These are phyloP conservation scores for Endothia cerciana DNA, from an alignment of 2,329 filamentous ascomycete genomes.

Conservation along the genomic window DNA sequence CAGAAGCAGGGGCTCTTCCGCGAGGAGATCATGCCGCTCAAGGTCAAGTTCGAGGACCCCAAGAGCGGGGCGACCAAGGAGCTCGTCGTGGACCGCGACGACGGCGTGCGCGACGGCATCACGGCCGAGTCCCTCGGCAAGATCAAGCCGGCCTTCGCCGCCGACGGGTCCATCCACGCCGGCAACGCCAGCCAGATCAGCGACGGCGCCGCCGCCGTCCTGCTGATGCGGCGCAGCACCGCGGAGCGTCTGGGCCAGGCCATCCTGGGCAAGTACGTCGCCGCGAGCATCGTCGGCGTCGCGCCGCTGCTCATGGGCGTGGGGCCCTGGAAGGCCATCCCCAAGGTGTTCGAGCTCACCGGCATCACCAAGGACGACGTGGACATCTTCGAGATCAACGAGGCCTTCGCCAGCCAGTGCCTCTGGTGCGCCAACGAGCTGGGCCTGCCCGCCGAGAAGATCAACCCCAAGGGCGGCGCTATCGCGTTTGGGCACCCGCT, in stretches of 20 bases:
- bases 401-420: slow-evolving; percentile 95
- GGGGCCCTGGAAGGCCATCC: slow-evolving; percentile 94
- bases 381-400: slow-evolving; percentile 98
- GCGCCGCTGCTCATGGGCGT: slow-evolving; percentile 94
- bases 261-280: slow-evolving; percentile 91
- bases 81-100: slow-evolving; percentile 82
- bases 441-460: slow-evolving; percentile 78
- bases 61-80: slow-evolving; percentile 86
- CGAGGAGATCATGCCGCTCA: slow-evolving; percentile 86
- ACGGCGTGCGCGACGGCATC: slow-evolving; percentile 83
- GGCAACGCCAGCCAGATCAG: slow-evolving; percentile 96
- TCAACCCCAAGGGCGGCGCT: slow-evolving; percentile 96
- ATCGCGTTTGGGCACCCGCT: slow-evolving; percentile 96
- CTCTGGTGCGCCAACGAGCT: slow-evolving; percentile 92
- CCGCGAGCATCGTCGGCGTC: slow-evolving; percentile 84
- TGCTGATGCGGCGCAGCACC: slow-evolving; percentile 92
- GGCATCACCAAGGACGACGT: slow-evolving; percentile 88
- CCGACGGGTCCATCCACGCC: slow-evolving; percentile 91
- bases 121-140: slow-evolving; percentile 88
- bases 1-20: slow-evolving; percentile 90
- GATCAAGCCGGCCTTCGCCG: slow-evolving; percentile 87
- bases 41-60: slow-evolving; percentile 84
- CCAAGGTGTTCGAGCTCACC: slow-evolving; percentile 84
- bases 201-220: slow-evolving; percentile 91
- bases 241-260: slow-evolving; percentile 86